These are phyloP conservation scores for Trichoderma atroviride DNA, from an alignment of 2,329 filamentous ascomycete species.

Conservation along the genomic window DNA sequence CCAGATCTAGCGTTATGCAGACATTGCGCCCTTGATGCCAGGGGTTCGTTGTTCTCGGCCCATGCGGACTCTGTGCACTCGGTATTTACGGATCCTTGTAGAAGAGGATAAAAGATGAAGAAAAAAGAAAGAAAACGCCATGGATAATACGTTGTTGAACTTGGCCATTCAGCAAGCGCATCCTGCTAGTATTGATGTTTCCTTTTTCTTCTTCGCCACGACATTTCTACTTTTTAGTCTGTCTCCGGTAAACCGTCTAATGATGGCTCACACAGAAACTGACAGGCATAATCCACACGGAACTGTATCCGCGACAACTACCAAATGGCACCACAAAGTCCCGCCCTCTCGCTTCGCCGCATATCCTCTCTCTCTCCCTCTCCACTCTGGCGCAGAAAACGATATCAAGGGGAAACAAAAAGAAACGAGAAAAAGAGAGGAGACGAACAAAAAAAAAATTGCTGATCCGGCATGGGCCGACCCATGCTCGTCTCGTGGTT, in stretches of 20 bases:
- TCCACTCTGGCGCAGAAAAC: not conserved
- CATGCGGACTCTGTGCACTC: not conserved
- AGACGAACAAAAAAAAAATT: not conserved
- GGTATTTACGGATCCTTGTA: not conserved
- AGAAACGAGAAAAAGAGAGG: not conserved
- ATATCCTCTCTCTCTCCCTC: not conserved
- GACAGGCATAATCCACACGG: not conserved
- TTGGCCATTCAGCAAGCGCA: not conserved
- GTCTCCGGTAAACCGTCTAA: not conserved
- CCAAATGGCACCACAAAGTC: not conserved
- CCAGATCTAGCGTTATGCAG: not conserved
- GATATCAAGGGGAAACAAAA: not conserved
- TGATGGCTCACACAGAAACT: not conserved
- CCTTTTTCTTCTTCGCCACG: not conserved
- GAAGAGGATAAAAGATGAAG: not conserved
- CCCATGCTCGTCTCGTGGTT: not conserved
- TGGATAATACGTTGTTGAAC: not conserved
- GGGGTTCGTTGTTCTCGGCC: not conserved
- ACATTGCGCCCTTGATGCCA: not conserved
- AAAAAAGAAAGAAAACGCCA: not conserved
- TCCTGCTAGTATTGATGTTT: not conserved
- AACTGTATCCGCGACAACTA: not conserved
- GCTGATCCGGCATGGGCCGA: conserved; percentile 11
- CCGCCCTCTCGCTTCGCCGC: not conserved
- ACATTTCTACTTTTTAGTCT: not conserved